Percentiles rank a stretch among this genome's conserved stretches.
Evolutionary conservation across 495 filamentous ascomycete genomes (phyloP).

Genomic region (Endocarpon pusillum): DNA sequence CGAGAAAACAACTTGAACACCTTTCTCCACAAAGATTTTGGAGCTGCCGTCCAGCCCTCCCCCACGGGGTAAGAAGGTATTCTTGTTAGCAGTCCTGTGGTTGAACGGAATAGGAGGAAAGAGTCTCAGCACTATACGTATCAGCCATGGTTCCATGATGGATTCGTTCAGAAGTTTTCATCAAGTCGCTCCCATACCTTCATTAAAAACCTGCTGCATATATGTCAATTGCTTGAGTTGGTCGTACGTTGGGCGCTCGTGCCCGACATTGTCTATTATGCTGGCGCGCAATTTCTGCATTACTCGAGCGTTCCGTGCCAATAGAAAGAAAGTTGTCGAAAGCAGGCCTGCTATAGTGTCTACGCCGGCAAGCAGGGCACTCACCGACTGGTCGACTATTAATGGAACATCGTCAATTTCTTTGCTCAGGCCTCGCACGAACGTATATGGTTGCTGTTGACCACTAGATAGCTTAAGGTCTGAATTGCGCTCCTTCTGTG

Average conservation of each 20-base stretch:
- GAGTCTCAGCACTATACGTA: constrained; percentile 12
- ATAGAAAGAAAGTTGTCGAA: constrained; percentile 8
- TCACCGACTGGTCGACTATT: constrained; percentile 6
- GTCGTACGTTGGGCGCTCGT: constrained; percentile 9
- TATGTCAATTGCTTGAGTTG: constrained; percentile 16
- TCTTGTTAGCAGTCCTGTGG: constrained; percentile 10
- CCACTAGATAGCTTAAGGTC: constrained; percentile 9
- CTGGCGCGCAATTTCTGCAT: constrained; percentile 8
- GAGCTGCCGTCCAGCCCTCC: constrained; percentile 27
- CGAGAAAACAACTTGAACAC: constrained; percentile 21
- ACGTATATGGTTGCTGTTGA: constrained; percentile 6
- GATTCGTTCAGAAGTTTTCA: too few relatives aligned
- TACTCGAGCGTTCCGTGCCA: constrained; percentile 7
- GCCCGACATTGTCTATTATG: constrained; percentile 6
- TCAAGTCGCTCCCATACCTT: too few relatives aligned
- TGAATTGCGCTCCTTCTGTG: too few relatives aligned
- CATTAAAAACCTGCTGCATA: constrained; percentile 34
- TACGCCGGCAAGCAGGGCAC: constrained; percentile 3
- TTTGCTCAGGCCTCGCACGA: constrained; percentile 6
- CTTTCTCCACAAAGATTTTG: constrained; percentile 25
- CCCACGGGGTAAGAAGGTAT: constrained; percentile 30
- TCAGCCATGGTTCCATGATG: too few relatives aligned
- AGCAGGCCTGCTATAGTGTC: constrained; percentile 2
- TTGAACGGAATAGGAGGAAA: constrained; percentile 15
- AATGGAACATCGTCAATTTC: constrained; percentile 8